Evolutionary conservation across 108 stramenopile species (phyloP).

Genomic region (Cyclotella baltica): DNA sequence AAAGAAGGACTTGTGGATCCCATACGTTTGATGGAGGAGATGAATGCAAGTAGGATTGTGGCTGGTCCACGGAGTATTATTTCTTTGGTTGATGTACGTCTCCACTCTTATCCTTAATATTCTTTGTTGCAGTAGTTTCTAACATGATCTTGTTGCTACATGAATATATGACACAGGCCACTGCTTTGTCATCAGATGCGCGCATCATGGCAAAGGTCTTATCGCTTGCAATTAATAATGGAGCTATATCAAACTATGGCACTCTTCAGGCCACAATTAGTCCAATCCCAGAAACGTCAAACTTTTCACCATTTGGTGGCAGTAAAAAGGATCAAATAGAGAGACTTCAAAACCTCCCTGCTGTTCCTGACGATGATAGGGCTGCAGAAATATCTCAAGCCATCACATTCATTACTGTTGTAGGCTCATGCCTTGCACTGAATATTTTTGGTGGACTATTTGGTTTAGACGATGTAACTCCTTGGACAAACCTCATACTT

Average conservation of each 20-base stretch:
- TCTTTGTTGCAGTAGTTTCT: not conserved
- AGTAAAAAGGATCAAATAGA: conserved; percentile 57
- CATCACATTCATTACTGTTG: conserved; percentile 61
- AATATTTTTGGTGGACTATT: conserved; percentile 68
- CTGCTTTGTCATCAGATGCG: conserved; percentile 76
- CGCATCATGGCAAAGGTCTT: conserved; percentile 69
- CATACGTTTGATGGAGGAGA: conserved; percentile 79
- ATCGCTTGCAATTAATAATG: conserved; percentile 62
- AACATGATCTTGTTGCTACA: not conserved
- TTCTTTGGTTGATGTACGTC: conserved; percentile 85
- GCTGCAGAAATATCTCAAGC: conserved; percentile 80
- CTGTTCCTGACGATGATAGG: conserved; percentile 87
- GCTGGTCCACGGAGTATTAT: conserved; percentile 75
- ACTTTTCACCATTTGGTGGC: conserved; percentile 49
- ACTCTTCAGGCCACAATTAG: conserved; percentile 60
- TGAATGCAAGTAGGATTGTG: conserved; percentile 71
- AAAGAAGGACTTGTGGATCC: conserved; percentile 67
- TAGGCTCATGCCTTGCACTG: conserved; percentile 72
- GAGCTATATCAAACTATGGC: conserved; percentile 69
- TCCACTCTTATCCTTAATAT: not conserved
- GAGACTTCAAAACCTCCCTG: conserved; percentile 57
- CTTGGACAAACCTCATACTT: conserved; percentile 62
- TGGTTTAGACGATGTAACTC: conserved; percentile 64
- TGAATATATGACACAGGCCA: conserved; percentile 58
- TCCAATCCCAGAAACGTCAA: conserved; percentile 55